Evolutionary conservation across 345 rosid genomes (phyloP), one percentile per base, ranked within the genome.

Genomic region (Boechera divaricarpa): DNA sequence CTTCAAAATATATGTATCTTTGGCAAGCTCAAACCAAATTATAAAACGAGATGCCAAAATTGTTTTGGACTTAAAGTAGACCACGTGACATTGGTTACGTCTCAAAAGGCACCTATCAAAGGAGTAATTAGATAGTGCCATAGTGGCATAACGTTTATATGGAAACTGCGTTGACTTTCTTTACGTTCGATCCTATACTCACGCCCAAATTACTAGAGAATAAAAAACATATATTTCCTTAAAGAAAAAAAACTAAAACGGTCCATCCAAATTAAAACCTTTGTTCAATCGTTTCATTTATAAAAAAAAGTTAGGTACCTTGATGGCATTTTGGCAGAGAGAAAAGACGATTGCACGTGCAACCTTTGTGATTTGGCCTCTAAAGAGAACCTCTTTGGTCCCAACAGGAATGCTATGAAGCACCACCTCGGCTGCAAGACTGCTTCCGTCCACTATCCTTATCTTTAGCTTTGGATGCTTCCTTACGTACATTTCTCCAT

Each of bases 381-480:
- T 70, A 21, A 86, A 69, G 39, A 84, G 64, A 38, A 91, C 84
- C 56, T 84, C 84, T 2, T 58, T 82, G 15, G 90, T 83, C 47
- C 85, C 88, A 70, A 79, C 67, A 1, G 90, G 97, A 63, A 91
- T 76, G 82, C 76, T 85, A 39, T 86, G 85, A 5, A 87, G 13
- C 33, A 91, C 83, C 15, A 83, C 82, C 16, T 88, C 88, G 13
- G 76, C 88, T 7, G 87, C 90, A 33, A 89, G 82, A 48, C 88
- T 82, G 38, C 83, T 89, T 33, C 97, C 97, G 52, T 91, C 93
- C 49, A 91, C 91, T 59, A 91, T 76, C 68, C 82, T 89, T 68
- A 79, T 75, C 77, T 82, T 82, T 24, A 87, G 69, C 38, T 44
- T 59, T 7, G 88, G 91, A 75, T 85, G 64, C 81, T 67, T 87